A percentile compares a stretch with the other conserved stretches of the same genome.
Evolutionary conservation across 495 filamentous ascomycete genomes (phyloP).

Genomic region (Talaromyces nanjingensis): DNA sequence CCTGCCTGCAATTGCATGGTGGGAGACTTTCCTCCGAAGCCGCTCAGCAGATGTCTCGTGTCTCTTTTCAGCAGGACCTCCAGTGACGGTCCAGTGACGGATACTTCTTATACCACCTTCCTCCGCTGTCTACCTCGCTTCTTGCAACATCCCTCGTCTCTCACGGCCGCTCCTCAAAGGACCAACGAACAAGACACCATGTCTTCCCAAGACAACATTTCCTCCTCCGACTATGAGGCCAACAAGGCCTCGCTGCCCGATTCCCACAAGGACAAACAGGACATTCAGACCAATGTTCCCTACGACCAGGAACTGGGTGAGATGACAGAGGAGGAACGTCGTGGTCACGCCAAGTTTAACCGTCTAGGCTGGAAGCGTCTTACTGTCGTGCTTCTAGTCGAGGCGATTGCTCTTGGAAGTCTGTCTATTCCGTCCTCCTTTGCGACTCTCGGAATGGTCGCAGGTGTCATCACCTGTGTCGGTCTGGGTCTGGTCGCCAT

Average conservation of each 20-base stretch:
- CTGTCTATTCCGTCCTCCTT: slow-evolving; percentile 52
- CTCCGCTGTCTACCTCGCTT: neutral
- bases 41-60: neutral
- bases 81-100: too few species aligned
- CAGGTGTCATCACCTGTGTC: slow-evolving; percentile 43
- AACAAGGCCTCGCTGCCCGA: slow-evolving; percentile 14
- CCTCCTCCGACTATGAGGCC: slow-evolving; percentile 17
- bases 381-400: slow-evolving; percentile 48
- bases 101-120: neutral
- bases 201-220: slow-evolving; percentile 21
- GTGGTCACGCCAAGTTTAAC: slow-evolving; percentile 23
- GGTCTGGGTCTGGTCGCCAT: slow-evolving; percentile 55
- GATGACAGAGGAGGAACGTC: slow-evolving; percentile 21
- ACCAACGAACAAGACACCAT: slow-evolving; percentile 11
- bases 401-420: slow-evolving; percentile 56
- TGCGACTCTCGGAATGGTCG: slow-evolving; percentile 56
- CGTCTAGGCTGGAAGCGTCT: slow-evolving; percentile 32
- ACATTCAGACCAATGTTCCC: slow-evolving; percentile 10
- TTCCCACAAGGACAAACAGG: slow-evolving; percentile 13
- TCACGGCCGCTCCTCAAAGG: neutral
- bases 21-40: slow-evolving; percentile 1
- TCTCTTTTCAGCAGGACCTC: neutral
- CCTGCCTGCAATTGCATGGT: neutral
- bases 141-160: neutral
- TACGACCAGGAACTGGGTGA: slow-evolving; percentile 23